Base-by-base conservation (phyloP, 2,329 filamentous ascomycete species). In the Xenoacremonium recifei region DNA sequence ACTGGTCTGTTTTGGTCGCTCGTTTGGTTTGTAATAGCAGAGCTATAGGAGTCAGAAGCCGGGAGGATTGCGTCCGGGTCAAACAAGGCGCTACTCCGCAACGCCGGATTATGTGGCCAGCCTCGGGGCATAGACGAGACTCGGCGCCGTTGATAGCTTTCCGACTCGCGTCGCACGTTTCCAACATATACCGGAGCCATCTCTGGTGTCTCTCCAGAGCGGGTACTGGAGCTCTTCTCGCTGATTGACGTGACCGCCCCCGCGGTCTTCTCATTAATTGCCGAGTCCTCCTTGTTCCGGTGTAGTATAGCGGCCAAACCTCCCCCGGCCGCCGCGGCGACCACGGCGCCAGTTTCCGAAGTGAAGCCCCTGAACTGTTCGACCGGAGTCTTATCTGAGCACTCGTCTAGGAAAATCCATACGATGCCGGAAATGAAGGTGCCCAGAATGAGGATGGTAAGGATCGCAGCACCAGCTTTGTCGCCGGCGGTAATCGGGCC, bases 401-500 rank as follows among this genome's bases (percentile, higher is more conserved):
- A 64, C 53, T 80, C 76, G 47, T 80, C 77, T 16, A 68, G 43
- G 15, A 77, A 43, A 48, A 79, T 64, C 63, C 73, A 78, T 5
- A 66, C 33, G 6, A 73, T 55, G n/a, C 79, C 79, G 2, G 71
- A 71, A 18, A 84, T 47, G 29, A 87, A 66, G 6, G 71, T 64
- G 5, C 73, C 56, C 2, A 88, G 59, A 3, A 84, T 61, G 5
- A 82, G 36, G 1, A 79, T 62, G 2, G 86, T 91, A 37, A 73
- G 50, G 45, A 89, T 76, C 10, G 78, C 78, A 27, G 86, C 87
- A 10, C 85, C 88, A 6, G 79, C 84, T 48, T 71, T 79, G 57
- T 91, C 87, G 6, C 73, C 80, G 1, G 71, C 72, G 3, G 77
- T 79, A 16, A 69, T 59, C 19, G 54, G 50, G 16, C 44, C 45